Conservation (phyloP, 1,284 basidiomycete species). For the Phaffia rhodozyma region DNA sequence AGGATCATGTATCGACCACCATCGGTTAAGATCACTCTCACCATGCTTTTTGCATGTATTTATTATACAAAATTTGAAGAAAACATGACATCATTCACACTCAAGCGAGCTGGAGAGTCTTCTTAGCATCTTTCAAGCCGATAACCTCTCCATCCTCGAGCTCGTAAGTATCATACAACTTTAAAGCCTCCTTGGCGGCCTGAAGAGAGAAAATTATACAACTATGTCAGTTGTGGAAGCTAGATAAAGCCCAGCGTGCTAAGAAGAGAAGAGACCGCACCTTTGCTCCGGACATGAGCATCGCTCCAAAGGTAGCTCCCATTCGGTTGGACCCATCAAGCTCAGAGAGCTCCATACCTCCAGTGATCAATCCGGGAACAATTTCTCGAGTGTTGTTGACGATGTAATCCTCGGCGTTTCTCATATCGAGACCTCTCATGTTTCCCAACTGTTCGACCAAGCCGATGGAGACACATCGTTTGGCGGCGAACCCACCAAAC, state of each 20-base stretch:
- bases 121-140: slow-evolving; percentile 25
- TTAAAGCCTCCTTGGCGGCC: slow-evolving; percentile 57
- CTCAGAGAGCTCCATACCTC: slow-evolving; percentile 73
- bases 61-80: no score
- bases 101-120: no score
- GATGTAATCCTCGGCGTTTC: slow-evolving; percentile 60
- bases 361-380: slow-evolving; percentile 62
- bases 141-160: slow-evolving; percentile 57
- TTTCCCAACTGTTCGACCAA: slow-evolving; percentile 65
- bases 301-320: slow-evolving; percentile 56
- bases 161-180: slow-evolving; percentile 47
- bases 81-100: no score
- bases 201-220: not conserved
- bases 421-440: slow-evolving; percentile 59
- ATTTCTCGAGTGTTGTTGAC: slow-evolving; percentile 64
- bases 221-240: not conserved
- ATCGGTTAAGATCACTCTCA: no score
- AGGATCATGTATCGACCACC: no score
- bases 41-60: no score
- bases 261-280: slow-evolving; percentile 25
- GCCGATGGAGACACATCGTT: slow-evolving; percentile 64
- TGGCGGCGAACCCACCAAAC: slow-evolving; percentile 75
- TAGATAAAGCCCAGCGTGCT: not conserved
- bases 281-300: slow-evolving; percentile 67
- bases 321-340: slow-evolving; percentile 69